A percentile compares a stretch with the other conserved stretches of the same genome.
Evolutionary conservation across 2,329 filamentous ascomycete genomes (phyloP).

Genomic region (Aspergillus caelatus): DNA sequence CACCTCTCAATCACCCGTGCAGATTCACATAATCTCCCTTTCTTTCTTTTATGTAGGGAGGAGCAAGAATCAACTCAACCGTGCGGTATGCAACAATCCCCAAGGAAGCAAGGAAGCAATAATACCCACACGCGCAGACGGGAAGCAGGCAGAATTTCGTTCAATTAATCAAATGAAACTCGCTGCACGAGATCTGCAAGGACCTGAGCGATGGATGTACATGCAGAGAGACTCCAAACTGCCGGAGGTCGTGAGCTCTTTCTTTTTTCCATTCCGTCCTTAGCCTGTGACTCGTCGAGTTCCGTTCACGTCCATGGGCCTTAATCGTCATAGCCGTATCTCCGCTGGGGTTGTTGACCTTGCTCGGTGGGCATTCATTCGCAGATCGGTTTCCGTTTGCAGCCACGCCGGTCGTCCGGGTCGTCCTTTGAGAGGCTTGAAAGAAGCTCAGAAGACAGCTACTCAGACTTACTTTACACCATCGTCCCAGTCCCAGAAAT

Average conservation of each 20-base stretch:
- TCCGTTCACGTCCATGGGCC: slow-evolving; percentile 25
- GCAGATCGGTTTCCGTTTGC: slow-evolving; percentile 27
- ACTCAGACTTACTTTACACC: background rate
- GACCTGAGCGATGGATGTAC: slow-evolving; percentile 25
- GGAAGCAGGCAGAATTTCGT: background rate
- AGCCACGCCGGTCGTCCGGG: slow-evolving; percentile 24
- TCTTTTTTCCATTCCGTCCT: slow-evolving; percentile 16
- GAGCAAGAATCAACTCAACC: background rate
- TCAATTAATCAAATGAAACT: background rate
- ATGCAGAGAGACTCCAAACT: slow-evolving; percentile 12
- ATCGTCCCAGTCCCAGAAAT: background rate
- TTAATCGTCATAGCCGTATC: slow-evolving; percentile 26
- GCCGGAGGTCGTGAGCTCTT: slow-evolving; percentile 16
- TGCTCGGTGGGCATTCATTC: slow-evolving; percentile 18
- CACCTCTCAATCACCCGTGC: background rate
- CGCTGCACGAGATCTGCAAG: slow-evolving; percentile 34
- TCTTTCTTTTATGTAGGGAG: background rate
- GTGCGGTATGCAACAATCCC: slow-evolving; percentile 1
- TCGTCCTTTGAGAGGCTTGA: slow-evolving; percentile 10
- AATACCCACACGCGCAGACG: background rate
- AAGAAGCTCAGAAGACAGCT: background rate
- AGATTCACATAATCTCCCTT: background rate
- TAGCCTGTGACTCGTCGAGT: slow-evolving; percentile 35
- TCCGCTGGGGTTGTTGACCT: slow-evolving; percentile 17
- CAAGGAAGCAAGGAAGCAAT: slow-evolving; percentile 1